Evolutionary conservation across 768 basidiomycete genomes (phyloP), one percentile per base, ranked within the genome.

Genomic region (Boletus patriciae): DNA sequence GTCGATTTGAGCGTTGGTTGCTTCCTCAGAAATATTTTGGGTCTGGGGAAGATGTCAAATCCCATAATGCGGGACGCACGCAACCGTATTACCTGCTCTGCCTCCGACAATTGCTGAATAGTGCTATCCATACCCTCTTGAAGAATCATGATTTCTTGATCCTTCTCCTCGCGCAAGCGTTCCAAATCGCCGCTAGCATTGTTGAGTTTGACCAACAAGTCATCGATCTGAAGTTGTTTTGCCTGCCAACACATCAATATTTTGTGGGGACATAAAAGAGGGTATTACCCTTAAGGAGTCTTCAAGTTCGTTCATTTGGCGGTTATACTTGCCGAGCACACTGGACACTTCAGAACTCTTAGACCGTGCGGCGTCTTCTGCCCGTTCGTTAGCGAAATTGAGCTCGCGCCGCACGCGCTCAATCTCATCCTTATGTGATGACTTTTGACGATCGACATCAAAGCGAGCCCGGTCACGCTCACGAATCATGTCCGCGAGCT

Each of bases 401-500:
- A 98, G 79, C 67, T 99, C 97, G 31, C 97, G 87, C 59, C 90
- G 90, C 36, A 98, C 67, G 11, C 97, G 86, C 60, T 98, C 97
- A 37, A 92, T 70, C 68, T 99, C 97, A 55, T 99, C 97, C 69
- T 94, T 96, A 72, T 98, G 94, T 48, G 86, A 88, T 6, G 92
- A 84, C 76, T 96, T 98, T 70, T 92, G 83, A 21, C 97, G 81
- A 68, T 99, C 97, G 23, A 98, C 77, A 62, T 99, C 97, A 66
- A 97, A 98, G 43, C 97, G 80, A 36, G 96, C 94, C 54, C 95
- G 82, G 69, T 99, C 97, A 34, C 97, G 86, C 73, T 99, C 97
- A 45, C 96, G 84, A 63, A 99, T 89, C 97, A 99, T 99, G 70
- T 98, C 97, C 23, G 97, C 97, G 19, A 99, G 78, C 72, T 98